Percentiles rank a stretch among this genome's conserved stretches.
phyloP scores from a whole-genome alignment of 495 filamentous ascomycete genomes.

The Penicillium psychrofluorescens region DNA sequence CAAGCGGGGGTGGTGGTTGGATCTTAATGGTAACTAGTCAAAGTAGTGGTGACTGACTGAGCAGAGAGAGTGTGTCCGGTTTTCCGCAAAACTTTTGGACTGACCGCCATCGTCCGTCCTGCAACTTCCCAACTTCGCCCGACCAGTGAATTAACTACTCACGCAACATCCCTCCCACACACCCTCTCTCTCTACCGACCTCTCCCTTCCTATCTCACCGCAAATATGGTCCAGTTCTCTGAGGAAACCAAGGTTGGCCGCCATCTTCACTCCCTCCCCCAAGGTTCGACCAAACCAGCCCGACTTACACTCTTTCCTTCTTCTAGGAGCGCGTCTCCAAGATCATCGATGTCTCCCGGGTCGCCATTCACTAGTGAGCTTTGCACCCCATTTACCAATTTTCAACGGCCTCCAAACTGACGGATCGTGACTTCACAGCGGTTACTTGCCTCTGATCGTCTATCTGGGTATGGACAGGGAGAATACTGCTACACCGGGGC shows the following conservation, averaged over 20 bases:
- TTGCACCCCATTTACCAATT: not conserved
- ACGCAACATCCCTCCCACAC: not conserved
- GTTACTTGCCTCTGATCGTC: constrained; percentile 92
- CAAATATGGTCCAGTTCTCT: constrained; percentile 76
- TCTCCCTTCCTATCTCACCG: not conserved
- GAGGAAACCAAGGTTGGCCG: constrained; percentile 85
- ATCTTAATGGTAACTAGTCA: too few relatives aligned
- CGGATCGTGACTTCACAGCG: constrained; percentile 46
- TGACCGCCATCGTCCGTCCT: constrained; percentile 3
- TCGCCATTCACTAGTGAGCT: constrained; percentile 91
- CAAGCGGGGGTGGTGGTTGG: too few relatives aligned
- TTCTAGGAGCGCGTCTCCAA: constrained; percentile 88
- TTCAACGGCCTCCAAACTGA: constrained; percentile 21
- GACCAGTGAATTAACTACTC: too few relatives aligned
- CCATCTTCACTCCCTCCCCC: not conserved
- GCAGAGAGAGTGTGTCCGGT: not conserved
- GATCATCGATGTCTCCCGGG: constrained; percentile 85
- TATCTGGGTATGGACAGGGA: constrained; percentile 69
- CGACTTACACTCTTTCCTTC: constrained; percentile 10
- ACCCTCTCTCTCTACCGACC: not conserved
- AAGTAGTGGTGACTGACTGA: not conserved
- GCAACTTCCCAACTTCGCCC: not conserved
- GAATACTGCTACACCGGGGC: not conserved
- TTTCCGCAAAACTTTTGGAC: constrained; percentile 20
- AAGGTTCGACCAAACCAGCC: not conserved